Base-by-base conservation (phyloP, 2,329 filamentous ascomycete species). In the Metarhizium anisopliae region DNA sequence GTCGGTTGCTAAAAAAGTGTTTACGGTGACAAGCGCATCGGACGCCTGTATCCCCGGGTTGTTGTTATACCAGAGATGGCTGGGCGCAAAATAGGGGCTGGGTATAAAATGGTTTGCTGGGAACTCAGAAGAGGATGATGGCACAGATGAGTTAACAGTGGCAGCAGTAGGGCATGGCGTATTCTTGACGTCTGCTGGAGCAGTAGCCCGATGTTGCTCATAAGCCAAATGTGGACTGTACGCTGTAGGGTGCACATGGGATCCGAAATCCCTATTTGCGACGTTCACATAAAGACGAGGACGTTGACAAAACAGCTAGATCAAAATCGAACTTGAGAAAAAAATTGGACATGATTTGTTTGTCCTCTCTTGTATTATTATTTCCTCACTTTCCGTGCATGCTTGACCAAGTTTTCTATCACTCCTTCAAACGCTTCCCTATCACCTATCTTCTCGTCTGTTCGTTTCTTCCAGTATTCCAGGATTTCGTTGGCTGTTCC, bases 371-470 rank as follows among this genome's bases (percentile, higher is more conserved):
- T n/a, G 11, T 25, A 25, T 56, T 74, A 90, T 72, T 74, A 90
- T 72, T 92, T 94, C 67, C 90, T 81, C 56, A 90, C 84, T 73
- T 92, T 90, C 69, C 90, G 81, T 52, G 90, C 90, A 74, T 95
- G 90, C 70, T 91, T 94, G 47, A 96, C 93, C 61, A 97, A 72
- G 70, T 96, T 96, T 73, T 96, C 93, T 78, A 97, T 96, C 16
- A 97, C 93, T 0, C 90, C 91, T 68, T 97, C 93, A 69, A 96
- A 94, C 2, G 91, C 90, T 68, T 96, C 93, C 63, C 94, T 86
- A 67, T 97, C 93, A 45, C 89, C 89, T 60, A 95, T 75, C 64
- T 93, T 90, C 63, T 91, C 90, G 67, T 96, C 92, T 54, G 88
- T 86, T 63, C 85, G 78, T 74, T 89, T 89, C 63, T 89, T 81